A percentile compares a stretch with the other conserved stretches of the same genome.
phyloP scores from a whole-genome alignment of 768 basidiomycete species.

The Phlebiopsis flavidoalba region DNA sequence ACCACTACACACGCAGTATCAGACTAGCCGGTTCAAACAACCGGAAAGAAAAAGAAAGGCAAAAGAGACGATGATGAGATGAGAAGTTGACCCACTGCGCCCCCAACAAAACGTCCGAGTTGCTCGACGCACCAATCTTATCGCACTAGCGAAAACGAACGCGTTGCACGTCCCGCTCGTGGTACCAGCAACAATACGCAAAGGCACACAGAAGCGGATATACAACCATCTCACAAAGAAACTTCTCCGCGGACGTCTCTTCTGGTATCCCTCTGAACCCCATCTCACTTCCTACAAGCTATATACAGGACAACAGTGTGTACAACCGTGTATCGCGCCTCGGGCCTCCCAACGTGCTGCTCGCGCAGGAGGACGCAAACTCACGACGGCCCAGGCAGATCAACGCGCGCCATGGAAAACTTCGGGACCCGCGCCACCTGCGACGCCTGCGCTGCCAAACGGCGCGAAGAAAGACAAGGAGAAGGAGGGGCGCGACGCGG shows the following conservation, averaged over 20 bases:
- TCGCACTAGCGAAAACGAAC: slow-evolving; percentile 36
- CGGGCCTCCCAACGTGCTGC: slow-evolving; percentile 52
- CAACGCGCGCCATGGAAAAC: slow-evolving; percentile 39
- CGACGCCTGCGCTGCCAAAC: not conserved
- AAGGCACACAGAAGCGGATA: slow-evolving; percentile 55
- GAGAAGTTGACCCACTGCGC: slow-evolving; percentile 34
- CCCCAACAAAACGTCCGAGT: too few species aligned
- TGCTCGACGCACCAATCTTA: too few species aligned
- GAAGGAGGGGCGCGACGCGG: slow-evolving; percentile 19
- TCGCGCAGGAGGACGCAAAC: slow-evolving; percentile 44
- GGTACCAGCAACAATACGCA: too few species aligned
- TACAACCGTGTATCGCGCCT: slow-evolving; percentile 59
- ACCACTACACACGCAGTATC: slow-evolving; percentile 60
- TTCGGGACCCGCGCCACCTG: slow-evolving; percentile 23
- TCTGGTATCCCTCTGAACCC: too few species aligned
- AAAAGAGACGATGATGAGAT: slow-evolving; percentile 60
- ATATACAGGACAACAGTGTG: slow-evolving; percentile 42
- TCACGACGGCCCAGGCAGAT: slow-evolving; percentile 33
- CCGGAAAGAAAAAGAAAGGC: slow-evolving; percentile 41
- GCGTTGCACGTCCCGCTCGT: slow-evolving; percentile 61
- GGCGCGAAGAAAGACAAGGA: slow-evolving; percentile 19
- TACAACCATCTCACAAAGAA: slow-evolving; percentile 63
- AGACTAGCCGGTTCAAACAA: slow-evolving; percentile 7
- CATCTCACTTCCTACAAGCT: not conserved
- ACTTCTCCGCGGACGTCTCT: slow-evolving; percentile 52